Conservation (phyloP, 2,329 filamentous ascomycete species). For the Epichloe glyceriae region DNA sequence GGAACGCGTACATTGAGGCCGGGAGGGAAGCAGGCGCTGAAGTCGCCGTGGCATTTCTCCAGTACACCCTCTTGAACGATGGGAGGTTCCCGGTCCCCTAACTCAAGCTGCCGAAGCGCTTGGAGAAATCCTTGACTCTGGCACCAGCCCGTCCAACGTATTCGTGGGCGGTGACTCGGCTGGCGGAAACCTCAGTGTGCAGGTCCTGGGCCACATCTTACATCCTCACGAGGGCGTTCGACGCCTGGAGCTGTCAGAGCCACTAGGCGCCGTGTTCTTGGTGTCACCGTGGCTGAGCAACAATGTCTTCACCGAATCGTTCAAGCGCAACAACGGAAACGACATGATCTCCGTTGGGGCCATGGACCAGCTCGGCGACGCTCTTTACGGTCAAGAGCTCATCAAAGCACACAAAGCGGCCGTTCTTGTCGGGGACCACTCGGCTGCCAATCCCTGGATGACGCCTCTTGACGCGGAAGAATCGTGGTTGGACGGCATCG, state of each 20-base stretch:
- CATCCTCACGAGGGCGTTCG: constrained; percentile 15
- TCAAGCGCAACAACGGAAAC: constrained; percentile 14
- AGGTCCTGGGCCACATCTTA: constrained; percentile 20
- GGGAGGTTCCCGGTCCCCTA: constrained; percentile 19
- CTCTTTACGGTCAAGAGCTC: constrained; percentile 6
- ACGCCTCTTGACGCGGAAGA: constrained; percentile 17
- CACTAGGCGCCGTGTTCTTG: constrained; percentile 18
- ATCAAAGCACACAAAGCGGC: constrained; percentile 5
- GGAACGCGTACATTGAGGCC: constrained; percentile 14
- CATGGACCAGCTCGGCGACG: constrained; percentile 3
- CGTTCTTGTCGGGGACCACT: not conserved
- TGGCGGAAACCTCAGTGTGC: constrained; percentile 21
- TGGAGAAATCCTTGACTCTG: constrained; percentile 16
- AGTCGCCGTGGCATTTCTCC: constrained; percentile 20
- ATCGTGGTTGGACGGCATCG: constrained; percentile 17
- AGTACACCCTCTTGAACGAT: constrained; percentile 21
- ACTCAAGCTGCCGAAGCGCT: constrained; percentile 20
- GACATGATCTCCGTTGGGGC: constrained; percentile 20
- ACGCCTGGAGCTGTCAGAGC: constrained; percentile 11
- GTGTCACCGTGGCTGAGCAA: constrained; percentile 21
- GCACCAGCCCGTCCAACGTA: constrained; percentile 18
- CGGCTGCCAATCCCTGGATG: constrained; percentile 12
- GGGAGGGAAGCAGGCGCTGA: constrained; percentile 11
- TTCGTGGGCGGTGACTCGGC: constrained; percentile 25
- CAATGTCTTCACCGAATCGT: constrained; percentile 11